Evolutionary conservation across 2,329 filamentous ascomycete genomes (phyloP), one percentile per base, ranked within the genome.

Genomic region (Xylaria sp.): DNA sequence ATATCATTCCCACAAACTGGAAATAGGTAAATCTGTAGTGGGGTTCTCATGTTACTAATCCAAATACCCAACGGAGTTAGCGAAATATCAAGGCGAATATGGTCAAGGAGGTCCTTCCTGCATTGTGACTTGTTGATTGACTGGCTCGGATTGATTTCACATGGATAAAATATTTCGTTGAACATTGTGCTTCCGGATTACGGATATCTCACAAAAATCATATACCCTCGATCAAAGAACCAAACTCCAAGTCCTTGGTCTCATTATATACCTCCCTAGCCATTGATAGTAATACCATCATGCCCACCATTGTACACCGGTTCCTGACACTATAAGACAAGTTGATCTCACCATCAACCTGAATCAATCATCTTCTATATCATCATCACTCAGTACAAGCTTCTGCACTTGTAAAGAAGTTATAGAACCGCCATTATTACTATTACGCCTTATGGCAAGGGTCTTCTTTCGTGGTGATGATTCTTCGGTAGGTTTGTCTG

Each of bases 311-410:
- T 37, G 42, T 13, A 54, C 60, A 13, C 27, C n/a, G 21, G 25
- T 57, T 48, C 21, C 44, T 27, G 29, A 53, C 47, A 9, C 27
- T 32, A 44, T 32, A 53, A 6, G 37, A 58, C 57, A 54, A 21
- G 18, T 61, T 62, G 57, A 65, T 64, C 42, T 62, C 29, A 59
- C 37, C 53, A 57, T 23, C 21, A 50, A 51, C 54, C 50, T 40
- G 25, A 27, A 65, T 77, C 74, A 84, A 72, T 87, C 83, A 75
- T 94, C 92, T 78, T 94, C 92, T 77, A 96, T 95, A 82, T 96
- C 93, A 80, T 96, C 93, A 75, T 96, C 93, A 73, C 90, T 93
- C 48, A 95, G 81, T 53, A 93, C 87, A 71, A 94, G 81, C 74
- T 91, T 92, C 78, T 90, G 88, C 69, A 89, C 86, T 71, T 65